A percentile compares a stretch with the other conserved stretches of the same genome.
Evolutionary conservation across 768 basidiomycete genomes (phyloP).

Genomic region (Calocera cornea): DNA sequence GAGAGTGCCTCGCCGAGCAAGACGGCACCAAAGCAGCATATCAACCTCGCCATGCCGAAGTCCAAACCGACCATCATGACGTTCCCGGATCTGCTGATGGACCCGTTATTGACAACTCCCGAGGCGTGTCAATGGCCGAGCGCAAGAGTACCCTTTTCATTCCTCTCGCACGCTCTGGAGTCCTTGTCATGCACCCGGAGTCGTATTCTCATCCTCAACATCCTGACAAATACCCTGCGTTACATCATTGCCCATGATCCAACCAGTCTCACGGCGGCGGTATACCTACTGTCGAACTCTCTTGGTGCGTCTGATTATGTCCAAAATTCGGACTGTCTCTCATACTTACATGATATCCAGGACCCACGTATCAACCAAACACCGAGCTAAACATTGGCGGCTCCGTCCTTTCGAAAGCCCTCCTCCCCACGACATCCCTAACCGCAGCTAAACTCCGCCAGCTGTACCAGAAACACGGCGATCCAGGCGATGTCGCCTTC

Average conservation of each 20-base stretch:
- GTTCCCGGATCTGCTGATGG: slow-evolving; percentile 16
- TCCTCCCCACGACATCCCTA: slow-evolving; percentile 18
- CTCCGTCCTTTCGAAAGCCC: slow-evolving; percentile 15
- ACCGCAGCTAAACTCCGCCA: slow-evolving; percentile 19
- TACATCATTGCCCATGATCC: slow-evolving; percentile 53
- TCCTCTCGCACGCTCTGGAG: slow-evolving; percentile 51
- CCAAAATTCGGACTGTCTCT: slow-evolving; percentile 57
- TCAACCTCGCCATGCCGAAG: not conserved
- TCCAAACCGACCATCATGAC: slow-evolving; percentile 9
- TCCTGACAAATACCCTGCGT: slow-evolving; percentile 60
- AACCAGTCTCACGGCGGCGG: slow-evolving; percentile 52
- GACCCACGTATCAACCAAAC: slow-evolving; percentile 20
- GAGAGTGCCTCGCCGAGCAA: not conserved
- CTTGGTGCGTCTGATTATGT: slow-evolving; percentile 42
- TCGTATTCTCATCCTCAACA: slow-evolving; percentile 52
- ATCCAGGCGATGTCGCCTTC: slow-evolving; percentile 80
- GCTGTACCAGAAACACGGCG: slow-evolving; percentile 56
- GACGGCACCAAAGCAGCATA: not conserved
- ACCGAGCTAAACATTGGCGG: slow-evolving; percentile 30
- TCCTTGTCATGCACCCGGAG: slow-evolving; percentile 55
- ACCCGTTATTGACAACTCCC: slow-evolving; percentile 37
- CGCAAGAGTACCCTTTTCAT: slow-evolving; percentile 46
- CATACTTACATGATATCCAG: slow-evolving; percentile 22
- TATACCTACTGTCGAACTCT: slow-evolving; percentile 74
- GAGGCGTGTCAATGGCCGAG: slow-evolving; percentile 33